Evolutionary conservation across 257 asterid species (phyloP), one percentile per base, ranked within the genome.

Genomic region (Schizonepeta tenuifolia): DNA sequence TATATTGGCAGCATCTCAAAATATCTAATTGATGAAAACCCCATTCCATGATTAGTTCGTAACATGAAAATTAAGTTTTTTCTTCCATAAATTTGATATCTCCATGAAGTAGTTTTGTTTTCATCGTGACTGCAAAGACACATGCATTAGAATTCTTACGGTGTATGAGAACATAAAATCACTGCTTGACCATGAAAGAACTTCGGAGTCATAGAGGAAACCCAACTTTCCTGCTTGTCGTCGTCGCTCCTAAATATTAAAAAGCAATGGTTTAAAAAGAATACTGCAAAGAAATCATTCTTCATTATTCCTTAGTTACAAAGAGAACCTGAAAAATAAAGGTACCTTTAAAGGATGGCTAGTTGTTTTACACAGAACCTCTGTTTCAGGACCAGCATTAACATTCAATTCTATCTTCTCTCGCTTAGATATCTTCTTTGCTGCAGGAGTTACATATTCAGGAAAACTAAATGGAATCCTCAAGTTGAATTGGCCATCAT

Each of bases 311-410:
- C 24, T 22, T 58, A 74, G 72, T 66, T 10, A 75, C 20, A 49
- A 68, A 33, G 60, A 46, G 66, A 77, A 65, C 46, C 60, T 69
- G 61, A 54, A 61, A 22, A 35, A 10, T 38, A 76, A 33, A 40
- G 41, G 69, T 79, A 95, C 99, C 98, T 90, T 92, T 68, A 95
- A 79, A 49, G 96, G 92, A 86, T 92, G 98, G 83, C 94, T 86
- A 66, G 83, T 75, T 33, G 90, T 78, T 81, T 79, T 87, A 70
- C 87, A 87, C 51, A 84, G 47, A 81, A 92, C 75, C 76, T 88
- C 91, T 10, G 86, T 78, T 79, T 75, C 96, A 9, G 86, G 80
- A 80, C 95, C 95, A 76, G 90, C 84, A 71, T 85, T 86, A 43
- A 90, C 87, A 70, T 85, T 81, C 69, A 95, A 77, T 74, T 71